phyloP scores from a whole-genome alignment of 1,284 basidiomycete species.

The Coniferiporia sulphurascens region DNA sequence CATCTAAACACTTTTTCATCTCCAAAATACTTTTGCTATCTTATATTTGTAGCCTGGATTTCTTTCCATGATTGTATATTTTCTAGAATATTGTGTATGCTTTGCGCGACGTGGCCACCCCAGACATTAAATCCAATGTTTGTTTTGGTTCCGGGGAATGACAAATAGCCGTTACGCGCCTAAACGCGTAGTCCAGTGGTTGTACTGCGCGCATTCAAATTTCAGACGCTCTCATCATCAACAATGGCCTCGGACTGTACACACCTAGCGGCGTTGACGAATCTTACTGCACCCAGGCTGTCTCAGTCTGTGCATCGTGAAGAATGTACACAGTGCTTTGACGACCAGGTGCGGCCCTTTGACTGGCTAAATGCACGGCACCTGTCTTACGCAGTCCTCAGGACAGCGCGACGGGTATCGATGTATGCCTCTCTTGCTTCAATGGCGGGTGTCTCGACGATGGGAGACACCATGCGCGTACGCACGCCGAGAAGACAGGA shows the following conservation, averaged over 20 bases:
- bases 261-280: not conserved
- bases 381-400: constrained; percentile 29
- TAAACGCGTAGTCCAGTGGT: not conserved
- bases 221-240: not conserved
- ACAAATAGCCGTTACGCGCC: not conserved
- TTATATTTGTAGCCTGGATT: not conserved
- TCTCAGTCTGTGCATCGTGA: constrained; percentile 71
- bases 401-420: constrained; percentile 74
- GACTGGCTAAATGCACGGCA: constrained; percentile 8
- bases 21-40: no score
- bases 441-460: constrained; percentile 80
- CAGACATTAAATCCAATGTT: no score
- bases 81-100: no score
- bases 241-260: constrained; percentile 7
- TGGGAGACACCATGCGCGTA: constrained; percentile 63
- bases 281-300: constrained; percentile 31
- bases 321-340: constrained; percentile 96
- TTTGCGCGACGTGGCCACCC: no score
- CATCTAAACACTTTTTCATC: no score
- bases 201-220: not conserved
- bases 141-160: no score
- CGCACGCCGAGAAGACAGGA: constrained; percentile 66
- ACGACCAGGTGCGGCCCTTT: constrained; percentile 66
- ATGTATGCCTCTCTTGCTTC: constrained; percentile 92
- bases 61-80: not conserved